These are phyloP conservation scores for Candida tibetensis DNA, from an alignment of 805 yeast genomes.

Conservation along the genomic window DNA sequence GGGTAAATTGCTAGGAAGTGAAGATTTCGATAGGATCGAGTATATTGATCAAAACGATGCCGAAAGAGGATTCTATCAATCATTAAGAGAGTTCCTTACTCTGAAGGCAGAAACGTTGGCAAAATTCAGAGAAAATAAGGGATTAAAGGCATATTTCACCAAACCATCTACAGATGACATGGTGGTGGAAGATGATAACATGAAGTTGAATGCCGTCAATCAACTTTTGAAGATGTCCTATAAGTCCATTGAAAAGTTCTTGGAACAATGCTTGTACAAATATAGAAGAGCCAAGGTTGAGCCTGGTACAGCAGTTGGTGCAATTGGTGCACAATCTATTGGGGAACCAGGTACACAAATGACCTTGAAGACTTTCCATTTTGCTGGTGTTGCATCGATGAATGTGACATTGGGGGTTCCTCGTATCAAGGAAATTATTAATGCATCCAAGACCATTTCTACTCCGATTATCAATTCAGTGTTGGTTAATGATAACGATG, in stretches of 20 bases:
- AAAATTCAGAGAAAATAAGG: slow-evolving; percentile 51
- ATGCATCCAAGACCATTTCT: slow-evolving; percentile 91
- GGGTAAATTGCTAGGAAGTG: slow-evolving; percentile 51
- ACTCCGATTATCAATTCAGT: slow-evolving; percentile 96
- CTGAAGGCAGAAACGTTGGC: slow-evolving; percentile 60
- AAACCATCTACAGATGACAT: slow-evolving; percentile 40
- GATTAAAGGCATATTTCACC: slow-evolving; percentile 45
- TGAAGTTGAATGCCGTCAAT: slow-evolving; percentile 45
- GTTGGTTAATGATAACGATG: slow-evolving; percentile 88
- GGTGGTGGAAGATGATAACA: slow-evolving; percentile 30
- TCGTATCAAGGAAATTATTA: slow-evolving; percentile 97
- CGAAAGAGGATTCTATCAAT: slow-evolving; percentile 77
- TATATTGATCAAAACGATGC: slow-evolving; percentile 84
- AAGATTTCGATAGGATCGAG: slow-evolving; percentile 50
- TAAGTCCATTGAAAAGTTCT: slow-evolving; percentile 57
- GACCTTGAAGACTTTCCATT: slow-evolving; percentile 92
- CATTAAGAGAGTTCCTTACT: slow-evolving; percentile 62
- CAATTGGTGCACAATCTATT: slow-evolving; percentile 98
- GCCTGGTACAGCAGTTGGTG: slow-evolving; percentile 99
- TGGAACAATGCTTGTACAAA: slow-evolving; percentile 74
- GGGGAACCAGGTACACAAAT: slow-evolving; percentile 99
- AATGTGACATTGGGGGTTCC: slow-evolving; percentile 99
- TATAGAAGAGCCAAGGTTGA: slow-evolving; percentile 90
- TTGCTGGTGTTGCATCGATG: slow-evolving; percentile 99
- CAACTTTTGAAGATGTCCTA: slow-evolving; percentile 69